Evolutionary conservation across 2,329 filamentous ascomycete genomes (phyloP), one percentile per base, ranked within the genome.

Genomic region (Emergomyces pasteurianus): DNA sequence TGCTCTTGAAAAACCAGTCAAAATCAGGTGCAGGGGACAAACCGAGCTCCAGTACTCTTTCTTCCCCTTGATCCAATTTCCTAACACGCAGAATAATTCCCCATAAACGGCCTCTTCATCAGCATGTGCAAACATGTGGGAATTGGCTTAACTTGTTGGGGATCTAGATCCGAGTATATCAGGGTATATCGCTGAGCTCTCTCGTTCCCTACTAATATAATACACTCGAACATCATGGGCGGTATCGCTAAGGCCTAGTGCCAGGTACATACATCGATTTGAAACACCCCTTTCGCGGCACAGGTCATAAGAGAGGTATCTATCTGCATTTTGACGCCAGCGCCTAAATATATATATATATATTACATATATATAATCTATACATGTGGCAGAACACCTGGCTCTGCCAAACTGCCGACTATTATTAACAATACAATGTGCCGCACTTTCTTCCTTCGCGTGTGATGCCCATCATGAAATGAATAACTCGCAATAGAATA

Each of bases 161-260:
- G n/a, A n/a, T n/a, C n/a, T n/a, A n/a, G n/a, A n/a, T n/a, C n/a
- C n/a, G n/a, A n/a, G n/a, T n/a, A n/a, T n/a, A 36, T 60, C 60
- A 8, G 60, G 60, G 36, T 60, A 62, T 21, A 60, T 43, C 23
- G 58, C 60, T 40, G n/a, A 62, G 36, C 21, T 36, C 23, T n/a
- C 36, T 43, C 18, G 52, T 38, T 43, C 60, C 60, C 9, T n/a
- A n/a, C n/a, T n/a, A n/a, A n/a, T n/a, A n/a, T 52, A 38, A 36
- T 60, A 50, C 43, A 62, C 38, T 21, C 60, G 38, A 16, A 56
- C 57, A 59, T 61, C 60, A 43, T 61, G 60, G 9, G 56, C 55
- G 18, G 56, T 58, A 38, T 61, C 60, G 7, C 60, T 56, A n/a
- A n/a, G n/a, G n/a, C n/a, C n/a, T n/a, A n/a, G n/a, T 12, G 47